A percentile compares a stretch with the other conserved stretches of the same genome.
phyloP scores from a whole-genome alignment of 306 rosid species.

The Alnus rubra region DNA sequence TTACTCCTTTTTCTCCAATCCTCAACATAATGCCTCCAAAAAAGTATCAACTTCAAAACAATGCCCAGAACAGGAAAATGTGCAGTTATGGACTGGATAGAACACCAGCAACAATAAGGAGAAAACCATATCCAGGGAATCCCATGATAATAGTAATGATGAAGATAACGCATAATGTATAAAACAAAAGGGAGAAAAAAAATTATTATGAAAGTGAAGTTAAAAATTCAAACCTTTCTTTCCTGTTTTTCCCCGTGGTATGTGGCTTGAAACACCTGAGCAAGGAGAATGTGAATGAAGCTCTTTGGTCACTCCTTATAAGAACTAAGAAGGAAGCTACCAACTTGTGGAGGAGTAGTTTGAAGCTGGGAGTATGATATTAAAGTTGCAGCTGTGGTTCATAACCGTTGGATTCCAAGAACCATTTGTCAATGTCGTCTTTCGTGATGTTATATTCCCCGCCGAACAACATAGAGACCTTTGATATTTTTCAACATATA shows the following conservation, averaged over 20 bases:
- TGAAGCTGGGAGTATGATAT: conserved; percentile 26
- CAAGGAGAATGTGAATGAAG: conserved; percentile 21
- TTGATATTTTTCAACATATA: no score
- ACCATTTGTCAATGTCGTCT: conserved; percentile 42
- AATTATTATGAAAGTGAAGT: not conserved
- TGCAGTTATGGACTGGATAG: not conserved
- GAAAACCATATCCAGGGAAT: not conserved
- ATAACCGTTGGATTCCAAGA: conserved; percentile 33
- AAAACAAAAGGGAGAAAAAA: not conserved
- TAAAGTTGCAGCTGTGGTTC: conserved; percentile 19
- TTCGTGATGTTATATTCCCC: conserved; percentile 35
- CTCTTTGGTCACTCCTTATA: not conserved
- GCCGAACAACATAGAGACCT: not conserved
- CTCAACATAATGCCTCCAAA: not conserved
- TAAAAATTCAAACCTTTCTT: conserved; percentile 32
- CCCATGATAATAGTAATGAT: not conserved
- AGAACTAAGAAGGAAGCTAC: conserved; percentile 21
- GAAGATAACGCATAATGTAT: not conserved
- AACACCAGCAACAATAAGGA: not conserved
- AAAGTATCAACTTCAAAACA: not conserved
- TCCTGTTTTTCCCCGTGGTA: conserved; percentile 20
- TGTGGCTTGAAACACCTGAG: conserved; percentile 19
- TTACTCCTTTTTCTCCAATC: not conserved
- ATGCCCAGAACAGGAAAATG: not conserved
- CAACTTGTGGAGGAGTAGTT: conserved; percentile 16